Percentiles rank a stretch among this genome's conserved stretches.
phyloP scores from a whole-genome alignment of 345 rosid genomes.

The Laguncularia racemosa region DNA sequence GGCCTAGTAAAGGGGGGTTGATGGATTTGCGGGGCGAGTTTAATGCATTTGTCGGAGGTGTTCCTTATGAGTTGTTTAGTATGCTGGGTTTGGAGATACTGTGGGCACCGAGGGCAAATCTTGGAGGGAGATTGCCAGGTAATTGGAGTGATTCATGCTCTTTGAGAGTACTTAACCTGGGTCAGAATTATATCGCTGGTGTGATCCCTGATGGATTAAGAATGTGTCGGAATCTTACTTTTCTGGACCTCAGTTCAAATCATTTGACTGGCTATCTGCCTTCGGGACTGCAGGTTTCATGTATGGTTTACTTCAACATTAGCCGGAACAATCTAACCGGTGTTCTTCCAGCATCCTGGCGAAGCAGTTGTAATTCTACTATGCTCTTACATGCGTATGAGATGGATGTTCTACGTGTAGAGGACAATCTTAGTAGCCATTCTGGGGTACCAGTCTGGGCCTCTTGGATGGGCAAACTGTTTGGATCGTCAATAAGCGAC shows the following conservation, averaged over 20 bases:
- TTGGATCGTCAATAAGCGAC: constrained; percentile 4
- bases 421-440: constrained; percentile 23
- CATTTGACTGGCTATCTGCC: constrained; percentile 41
- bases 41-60: constrained; percentile 43
- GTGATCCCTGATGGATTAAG: constrained; percentile 28
- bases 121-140: constrained; percentile 42
- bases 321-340: constrained; percentile 49
- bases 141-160: constrained; percentile 39
- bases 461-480: constrained; percentile 16
- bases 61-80: constrained; percentile 32
- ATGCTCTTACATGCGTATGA: constrained; percentile 12
- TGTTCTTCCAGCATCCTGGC: constrained; percentile 27
- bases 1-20: constrained; percentile 6
- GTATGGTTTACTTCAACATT: constrained; percentile 49
- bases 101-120: constrained; percentile 74
- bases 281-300: constrained; percentile 35
- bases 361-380: constrained; percentile 22
- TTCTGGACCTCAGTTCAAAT: constrained; percentile 61
- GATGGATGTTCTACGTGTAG: constrained; percentile 13
- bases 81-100: constrained; percentile 40
- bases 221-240: constrained; percentile 40
- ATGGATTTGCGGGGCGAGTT: constrained; percentile 34
- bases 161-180: constrained; percentile 42
- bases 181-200: constrained; percentile 39
- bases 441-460: constrained; percentile 17